A percentile compares a stretch with the other conserved stretches of the same genome.
Evolutionary conservation across 371 early-diverging fungal genomes (phyloP).

Genomic region (Mortierella sp.): DNA sequence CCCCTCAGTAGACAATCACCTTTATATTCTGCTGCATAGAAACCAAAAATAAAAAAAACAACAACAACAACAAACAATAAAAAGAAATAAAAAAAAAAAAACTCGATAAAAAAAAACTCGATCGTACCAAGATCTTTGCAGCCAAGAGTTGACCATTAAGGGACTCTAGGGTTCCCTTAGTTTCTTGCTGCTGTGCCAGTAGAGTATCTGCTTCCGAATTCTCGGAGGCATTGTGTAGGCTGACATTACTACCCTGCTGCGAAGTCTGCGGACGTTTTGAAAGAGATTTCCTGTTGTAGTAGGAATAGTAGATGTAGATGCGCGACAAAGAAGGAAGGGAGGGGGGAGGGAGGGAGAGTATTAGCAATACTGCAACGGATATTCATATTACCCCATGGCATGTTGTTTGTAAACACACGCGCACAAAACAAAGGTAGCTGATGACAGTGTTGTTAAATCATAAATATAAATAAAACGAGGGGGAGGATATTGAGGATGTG

Average conservation of each 20-base stretch:
- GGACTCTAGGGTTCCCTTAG: conserved; percentile 42
- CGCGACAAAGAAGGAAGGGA: not conserved
- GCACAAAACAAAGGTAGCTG: not conserved
- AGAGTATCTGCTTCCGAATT: conserved; percentile 11
- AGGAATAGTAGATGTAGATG: not conserved
- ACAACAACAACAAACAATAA: not conserved
- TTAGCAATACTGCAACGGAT: not conserved
- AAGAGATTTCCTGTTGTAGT: conserved; percentile 33
- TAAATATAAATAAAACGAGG: not conserved
- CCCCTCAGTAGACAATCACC: no score
- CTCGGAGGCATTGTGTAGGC: conserved; percentile 35
- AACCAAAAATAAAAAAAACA: not conserved
- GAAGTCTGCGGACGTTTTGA: conserved; percentile 41
- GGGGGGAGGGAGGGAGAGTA: not conserved
- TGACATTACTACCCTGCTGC: conserved; percentile 41
- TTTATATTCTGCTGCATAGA: not conserved
- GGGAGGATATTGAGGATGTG: not conserved
- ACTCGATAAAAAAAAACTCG: not conserved
- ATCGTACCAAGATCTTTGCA: conserved; percentile 55
- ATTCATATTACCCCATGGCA: not conserved
- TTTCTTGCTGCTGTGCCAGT: conserved; percentile 30
- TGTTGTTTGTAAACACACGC: not conserved
- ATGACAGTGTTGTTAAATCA: not conserved
- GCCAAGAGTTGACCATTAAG: conserved; percentile 51
- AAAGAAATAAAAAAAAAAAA: not conserved